Conservation (phyloP, 31 red algal species). For the Asparagopsis taxiformis region DNA sequence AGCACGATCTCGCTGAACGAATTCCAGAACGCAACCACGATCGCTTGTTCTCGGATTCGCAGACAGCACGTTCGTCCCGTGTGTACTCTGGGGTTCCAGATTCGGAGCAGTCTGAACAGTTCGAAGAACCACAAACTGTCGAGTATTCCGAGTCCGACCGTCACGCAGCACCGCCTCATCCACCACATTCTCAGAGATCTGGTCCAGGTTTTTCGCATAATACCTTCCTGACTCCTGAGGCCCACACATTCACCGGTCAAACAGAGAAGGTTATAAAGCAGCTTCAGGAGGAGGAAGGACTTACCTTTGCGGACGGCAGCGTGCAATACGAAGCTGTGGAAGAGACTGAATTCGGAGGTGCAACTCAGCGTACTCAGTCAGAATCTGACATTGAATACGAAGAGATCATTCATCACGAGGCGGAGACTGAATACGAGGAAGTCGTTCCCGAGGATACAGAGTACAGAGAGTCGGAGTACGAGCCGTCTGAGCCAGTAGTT, state of each 20-base stretch:
- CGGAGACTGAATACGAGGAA: conserved; percentile 11
- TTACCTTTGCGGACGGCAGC: too few species aligned
- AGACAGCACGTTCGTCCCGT: neutral
- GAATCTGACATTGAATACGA: neutral
- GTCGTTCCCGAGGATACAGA: conserved; percentile 6
- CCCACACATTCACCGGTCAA: neutral
- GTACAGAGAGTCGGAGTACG: conserved; percentile 5
- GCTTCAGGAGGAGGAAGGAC: neutral
- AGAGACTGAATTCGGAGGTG: neutral
- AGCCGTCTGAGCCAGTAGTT: neutral
- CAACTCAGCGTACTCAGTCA: neutral
- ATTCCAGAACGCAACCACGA: conserved; percentile 38
- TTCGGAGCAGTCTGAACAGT: neutral
- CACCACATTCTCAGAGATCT: neutral
- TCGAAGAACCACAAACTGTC: too few species aligned
- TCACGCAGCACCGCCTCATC: neutral
- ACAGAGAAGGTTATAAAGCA: neutral
- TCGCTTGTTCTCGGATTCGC: conserved; percentile 16
- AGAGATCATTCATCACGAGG: neutral
- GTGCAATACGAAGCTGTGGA: neutral
- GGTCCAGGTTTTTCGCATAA: neutral
- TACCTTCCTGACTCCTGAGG: neutral
- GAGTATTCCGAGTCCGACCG: neutral
- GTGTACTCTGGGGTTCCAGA: neutral
- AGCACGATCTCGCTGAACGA: neutral